These are phyloP conservation scores for Heimioporus sp. DNA, from an alignment of 768 basidiomycete genomes.

Conservation along the genomic window DNA sequence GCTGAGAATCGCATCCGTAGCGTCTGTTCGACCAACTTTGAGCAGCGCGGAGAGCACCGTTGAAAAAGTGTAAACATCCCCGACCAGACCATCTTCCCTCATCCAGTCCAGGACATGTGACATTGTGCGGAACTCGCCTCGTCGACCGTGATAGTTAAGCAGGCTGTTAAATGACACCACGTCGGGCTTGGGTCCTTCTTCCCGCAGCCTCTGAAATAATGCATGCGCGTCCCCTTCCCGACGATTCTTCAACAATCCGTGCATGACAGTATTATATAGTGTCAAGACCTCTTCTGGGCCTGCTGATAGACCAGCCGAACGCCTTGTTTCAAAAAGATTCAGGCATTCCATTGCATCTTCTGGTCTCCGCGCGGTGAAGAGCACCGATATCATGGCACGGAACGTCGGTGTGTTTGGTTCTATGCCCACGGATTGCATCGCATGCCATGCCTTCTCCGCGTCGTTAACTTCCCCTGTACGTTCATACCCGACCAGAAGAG, in stretches of 20 bases:
- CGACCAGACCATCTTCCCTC: slow-evolving; percentile 48
- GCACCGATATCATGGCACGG: slow-evolving; percentile 63
- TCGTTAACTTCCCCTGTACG: slow-evolving; percentile 48
- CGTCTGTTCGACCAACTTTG: slow-evolving; percentile 63
- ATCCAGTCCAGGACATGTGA: slow-evolving; percentile 58
- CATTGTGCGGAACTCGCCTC: slow-evolving; percentile 60
- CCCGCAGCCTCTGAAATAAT: slow-evolving; percentile 45
- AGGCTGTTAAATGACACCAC: slow-evolving; percentile 81
- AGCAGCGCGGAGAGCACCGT: slow-evolving; percentile 80
- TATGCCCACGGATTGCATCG: slow-evolving; percentile 57
- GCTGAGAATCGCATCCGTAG: slow-evolving; percentile 57
- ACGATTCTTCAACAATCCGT: slow-evolving; percentile 55
- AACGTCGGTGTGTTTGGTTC: slow-evolving; percentile 64
- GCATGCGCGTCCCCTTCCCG: slow-evolving; percentile 39
- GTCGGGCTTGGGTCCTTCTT: slow-evolving; percentile 60
- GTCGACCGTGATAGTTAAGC: slow-evolving; percentile 62
- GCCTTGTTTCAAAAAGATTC: slow-evolving; percentile 41
- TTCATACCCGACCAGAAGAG: slow-evolving; percentile 63
- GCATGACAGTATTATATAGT: slow-evolving; percentile 75
- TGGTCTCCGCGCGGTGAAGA: slow-evolving; percentile 50
- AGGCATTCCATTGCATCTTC: slow-evolving; percentile 55
- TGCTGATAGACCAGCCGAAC: slow-evolving; percentile 17
- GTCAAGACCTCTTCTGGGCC: slow-evolving; percentile 33
- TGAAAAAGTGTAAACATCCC: slow-evolving; percentile 86
- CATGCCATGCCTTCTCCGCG: slow-evolving; percentile 59